phyloP scores from a whole-genome alignment of 2,329 filamentous ascomycete genomes.

The Diplocarpon rosae region DNA sequence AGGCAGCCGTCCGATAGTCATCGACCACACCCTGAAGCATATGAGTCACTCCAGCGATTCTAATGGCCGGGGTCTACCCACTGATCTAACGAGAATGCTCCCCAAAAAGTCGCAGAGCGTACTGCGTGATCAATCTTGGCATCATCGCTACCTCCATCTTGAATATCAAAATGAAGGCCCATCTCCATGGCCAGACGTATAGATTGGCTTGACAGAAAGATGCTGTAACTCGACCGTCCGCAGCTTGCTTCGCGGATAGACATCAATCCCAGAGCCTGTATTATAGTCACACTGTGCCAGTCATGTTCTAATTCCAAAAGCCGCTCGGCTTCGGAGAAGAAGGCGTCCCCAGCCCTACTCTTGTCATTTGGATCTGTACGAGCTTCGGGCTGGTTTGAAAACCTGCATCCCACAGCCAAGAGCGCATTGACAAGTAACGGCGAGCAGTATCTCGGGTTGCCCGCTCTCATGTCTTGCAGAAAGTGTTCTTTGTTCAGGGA shows the following conservation, averaged over 20 bases:
- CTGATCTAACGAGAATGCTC: slow-evolving; percentile 39
- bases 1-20: slow-evolving; percentile 51
- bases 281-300: slow-evolving; percentile 54
- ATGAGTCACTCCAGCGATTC: slow-evolving; percentile 42
- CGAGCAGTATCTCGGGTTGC: slow-evolving; percentile 27
- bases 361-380: slow-evolving; percentile 50
- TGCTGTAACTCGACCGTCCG: slow-evolving; percentile 61
- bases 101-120: slow-evolving; percentile 42
- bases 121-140: slow-evolving; percentile 39
- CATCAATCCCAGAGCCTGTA: slow-evolving; percentile 68
- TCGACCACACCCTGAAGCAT: slow-evolving; percentile 45
- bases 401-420: slow-evolving; percentile 50
- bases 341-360: slow-evolving; percentile 57
- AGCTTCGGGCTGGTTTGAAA: slow-evolving; percentile 55
- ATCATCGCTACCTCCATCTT: slow-evolving; percentile 25
- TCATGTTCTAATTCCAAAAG: slow-evolving; percentile 42
- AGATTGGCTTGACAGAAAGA: slow-evolving; percentile 62
- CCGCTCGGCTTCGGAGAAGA: slow-evolving; percentile 58
- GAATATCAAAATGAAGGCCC: slow-evolving; percentile 19
- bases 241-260: slow-evolving; percentile 63
- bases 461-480: slow-evolving; percentile 18
- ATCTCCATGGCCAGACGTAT: slow-evolving; percentile 54
- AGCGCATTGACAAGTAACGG: slow-evolving; percentile 30
- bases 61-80: slow-evolving; percentile 40
- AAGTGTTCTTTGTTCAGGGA: slow-evolving; percentile 45